Evolutionary conservation across 2,329 filamentous ascomycete genomes (phyloP).

Genomic region (Trichoderma afroharzianum): DNA sequence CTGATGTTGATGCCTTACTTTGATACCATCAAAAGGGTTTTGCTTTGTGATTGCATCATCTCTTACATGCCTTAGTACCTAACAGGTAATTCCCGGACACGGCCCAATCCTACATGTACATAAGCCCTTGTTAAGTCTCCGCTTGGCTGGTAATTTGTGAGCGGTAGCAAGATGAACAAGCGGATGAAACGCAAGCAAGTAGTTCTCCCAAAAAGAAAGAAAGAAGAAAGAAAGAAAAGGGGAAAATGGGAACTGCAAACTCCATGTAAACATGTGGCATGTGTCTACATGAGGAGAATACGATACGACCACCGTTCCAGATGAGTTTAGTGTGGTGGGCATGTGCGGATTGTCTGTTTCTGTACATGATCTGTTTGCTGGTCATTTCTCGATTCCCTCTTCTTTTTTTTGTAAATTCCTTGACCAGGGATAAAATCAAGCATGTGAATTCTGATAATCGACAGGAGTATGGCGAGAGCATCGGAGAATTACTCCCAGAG

Average conservation of each 20-base stretch:
- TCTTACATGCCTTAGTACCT: background rate
- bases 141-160: background rate
- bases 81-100: background rate
- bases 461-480: background rate
- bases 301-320: background rate
- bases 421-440: background rate
- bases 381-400: too few species aligned
- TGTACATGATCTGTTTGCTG: background rate
- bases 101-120: background rate
- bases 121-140: background rate
- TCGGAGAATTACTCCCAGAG: background rate
- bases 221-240: background rate
- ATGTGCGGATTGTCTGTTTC: background rate
- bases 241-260: background rate
- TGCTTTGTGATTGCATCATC: background rate
- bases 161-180: background rate
- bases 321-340: background rate
- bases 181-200: background rate
- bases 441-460: background rate
- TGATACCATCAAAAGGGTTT: background rate
- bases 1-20: background rate
- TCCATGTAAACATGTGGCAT: background rate
- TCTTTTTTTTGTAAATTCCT: too few species aligned
- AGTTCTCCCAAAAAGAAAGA: background rate
- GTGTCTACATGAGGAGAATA: background rate